Evolutionary conservation across 352 stramenopile genomes (phyloP).

Genomic region (Phytophthora syringae): DNA sequence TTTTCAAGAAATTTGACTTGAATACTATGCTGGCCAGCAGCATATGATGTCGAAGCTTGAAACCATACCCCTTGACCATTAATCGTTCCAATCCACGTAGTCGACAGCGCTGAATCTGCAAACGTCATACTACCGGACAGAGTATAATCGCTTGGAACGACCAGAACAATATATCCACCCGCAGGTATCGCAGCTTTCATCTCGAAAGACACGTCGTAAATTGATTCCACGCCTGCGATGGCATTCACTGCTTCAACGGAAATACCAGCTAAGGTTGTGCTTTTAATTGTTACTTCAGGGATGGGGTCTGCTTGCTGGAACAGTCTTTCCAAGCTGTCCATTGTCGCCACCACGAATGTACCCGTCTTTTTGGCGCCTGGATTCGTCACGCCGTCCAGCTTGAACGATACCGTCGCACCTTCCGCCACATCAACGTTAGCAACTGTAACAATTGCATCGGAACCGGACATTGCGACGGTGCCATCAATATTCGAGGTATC

Average conservation of each 20-base stretch:
- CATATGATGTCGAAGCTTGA: constrained; percentile 6
- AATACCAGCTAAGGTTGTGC: constrained; percentile 14
- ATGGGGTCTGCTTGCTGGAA: constrained; percentile 28
- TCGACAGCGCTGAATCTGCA: constrained; percentile 10
- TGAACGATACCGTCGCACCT: constrained; percentile 44
- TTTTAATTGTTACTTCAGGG: constrained; percentile 2
- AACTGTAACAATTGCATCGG: constrained; percentile 40
- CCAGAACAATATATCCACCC: constrained; percentile 33
- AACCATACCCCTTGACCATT: constrained; percentile 23
- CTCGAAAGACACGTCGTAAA: constrained; percentile 21
- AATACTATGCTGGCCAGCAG: constrained; percentile 21
- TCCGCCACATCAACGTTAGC: constrained; percentile 25
- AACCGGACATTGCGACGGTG: constrained; percentile 20
- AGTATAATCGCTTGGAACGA: constrained; percentile 24
- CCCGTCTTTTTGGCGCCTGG: constrained; percentile 48
- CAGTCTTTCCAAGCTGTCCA: constrained; percentile 31
- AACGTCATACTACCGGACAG: constrained; percentile 13
- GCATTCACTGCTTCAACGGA: constrained; percentile 1
- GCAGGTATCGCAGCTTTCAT: constrained; percentile 25
- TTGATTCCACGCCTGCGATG: constrained; percentile 32
- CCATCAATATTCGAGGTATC: constrained; percentile 34
- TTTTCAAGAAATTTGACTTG: constrained; percentile 39
- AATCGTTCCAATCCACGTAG: constrained; percentile 12
- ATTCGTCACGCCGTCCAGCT: constrained; percentile 59
- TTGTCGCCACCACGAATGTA: constrained; percentile 44